Evolutionary conservation across 2,329 filamentous ascomycete genomes (phyloP).

Genomic region (Parascedosporium putredinis): DNA sequence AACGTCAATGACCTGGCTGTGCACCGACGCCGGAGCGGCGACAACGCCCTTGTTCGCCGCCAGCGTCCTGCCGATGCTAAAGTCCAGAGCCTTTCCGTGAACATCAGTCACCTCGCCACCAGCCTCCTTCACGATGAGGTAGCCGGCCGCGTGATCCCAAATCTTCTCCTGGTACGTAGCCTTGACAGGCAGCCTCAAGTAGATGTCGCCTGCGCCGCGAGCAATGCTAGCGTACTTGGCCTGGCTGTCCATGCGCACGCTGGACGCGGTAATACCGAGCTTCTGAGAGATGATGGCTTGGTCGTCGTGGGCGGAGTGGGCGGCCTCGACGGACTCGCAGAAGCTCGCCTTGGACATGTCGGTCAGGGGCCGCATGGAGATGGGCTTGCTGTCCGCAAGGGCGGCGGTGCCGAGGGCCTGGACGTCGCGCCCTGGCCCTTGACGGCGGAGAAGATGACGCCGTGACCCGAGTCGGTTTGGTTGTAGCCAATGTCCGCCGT

Average conservation of each 20-base stretch:
- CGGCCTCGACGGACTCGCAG: constrained; percentile 93
- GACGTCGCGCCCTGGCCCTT: constrained; percentile 70
- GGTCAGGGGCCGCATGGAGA: constrained; percentile 53
- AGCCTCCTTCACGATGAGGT: constrained; percentile 87
- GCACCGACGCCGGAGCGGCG: constrained; percentile 69
- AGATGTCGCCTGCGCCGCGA: constrained; percentile 86
- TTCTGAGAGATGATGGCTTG: constrained; percentile 63
- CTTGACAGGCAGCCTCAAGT: constrained; percentile 76
- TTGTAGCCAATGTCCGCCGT: constrained; percentile 49
- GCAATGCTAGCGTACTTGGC: constrained; percentile 97
- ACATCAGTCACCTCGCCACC: constrained; percentile 89
- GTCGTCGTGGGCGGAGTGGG: constrained; percentile 81
- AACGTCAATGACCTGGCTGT: constrained; percentile 64
- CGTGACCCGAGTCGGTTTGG: constrained; percentile 65
- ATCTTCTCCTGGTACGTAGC: constrained; percentile 97
- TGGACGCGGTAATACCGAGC: constrained; percentile 79
- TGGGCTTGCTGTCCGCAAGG: constrained; percentile 47
- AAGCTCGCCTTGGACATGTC: constrained; percentile 77
- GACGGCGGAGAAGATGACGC: constrained; percentile 82
- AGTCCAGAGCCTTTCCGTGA: constrained; percentile 74
- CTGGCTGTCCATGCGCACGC: constrained; percentile 93
- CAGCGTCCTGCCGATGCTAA: constrained; percentile 75
- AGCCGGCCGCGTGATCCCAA: constrained; percentile 96
- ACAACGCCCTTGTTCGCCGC: constrained; percentile 89
- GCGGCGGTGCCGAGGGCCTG: constrained; percentile 54